Conservation (phyloP, 2,329 filamentous ascomycete species). For the Talaromyces sp. region DNA sequence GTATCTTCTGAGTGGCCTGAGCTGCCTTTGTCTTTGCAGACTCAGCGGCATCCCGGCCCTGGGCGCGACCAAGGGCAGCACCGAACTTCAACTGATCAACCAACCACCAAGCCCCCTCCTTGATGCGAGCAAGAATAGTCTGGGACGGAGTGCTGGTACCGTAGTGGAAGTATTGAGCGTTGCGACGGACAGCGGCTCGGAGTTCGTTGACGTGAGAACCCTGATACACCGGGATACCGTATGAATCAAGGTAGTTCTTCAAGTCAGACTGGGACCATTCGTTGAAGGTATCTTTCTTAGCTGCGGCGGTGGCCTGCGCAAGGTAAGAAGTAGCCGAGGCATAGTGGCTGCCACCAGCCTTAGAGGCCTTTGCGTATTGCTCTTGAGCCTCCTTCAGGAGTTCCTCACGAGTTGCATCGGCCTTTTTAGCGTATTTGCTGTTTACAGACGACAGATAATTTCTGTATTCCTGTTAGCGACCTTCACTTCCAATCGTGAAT, state of each 20-base stretch:
- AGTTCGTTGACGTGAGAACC: conserved; percentile 68
- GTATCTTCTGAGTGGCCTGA: conserved; percentile 49
- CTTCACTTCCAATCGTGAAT: conserved; percentile 23
- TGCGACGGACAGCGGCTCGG: conserved; percentile 67
- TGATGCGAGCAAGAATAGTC: conserved; percentile 65
- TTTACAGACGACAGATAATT: conserved; percentile 52
- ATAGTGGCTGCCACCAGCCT: conserved; percentile 45
- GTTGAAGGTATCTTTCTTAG: conserved; percentile 67
- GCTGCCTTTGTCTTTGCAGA: conserved; percentile 43
- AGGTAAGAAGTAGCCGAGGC: conserved; percentile 72
- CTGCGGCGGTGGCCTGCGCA: conserved; percentile 62
- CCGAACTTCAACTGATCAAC: conserved; percentile 51
- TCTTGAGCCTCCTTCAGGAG: conserved; percentile 59
- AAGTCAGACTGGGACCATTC: conserved; percentile 70
- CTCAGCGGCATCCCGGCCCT: conserved; percentile 52
- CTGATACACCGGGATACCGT: conserved; percentile 68
- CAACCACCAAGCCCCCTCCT: conserved; percentile 48
- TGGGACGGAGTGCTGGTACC: conserved; percentile 66
- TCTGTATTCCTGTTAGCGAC: conserved; percentile 46
- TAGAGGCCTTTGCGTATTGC: conserved; percentile 48
- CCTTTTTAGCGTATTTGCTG: conserved; percentile 59
- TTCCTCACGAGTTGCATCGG: conserved; percentile 69
- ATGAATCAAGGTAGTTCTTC: conserved; percentile 77
- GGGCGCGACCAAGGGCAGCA: conserved; percentile 47
- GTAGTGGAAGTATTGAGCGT: conserved; percentile 74